These are phyloP conservation scores for Trichoderma sp. DNA, from an alignment of 2,329 filamentous ascomycete species.

Conservation along the genomic window DNA sequence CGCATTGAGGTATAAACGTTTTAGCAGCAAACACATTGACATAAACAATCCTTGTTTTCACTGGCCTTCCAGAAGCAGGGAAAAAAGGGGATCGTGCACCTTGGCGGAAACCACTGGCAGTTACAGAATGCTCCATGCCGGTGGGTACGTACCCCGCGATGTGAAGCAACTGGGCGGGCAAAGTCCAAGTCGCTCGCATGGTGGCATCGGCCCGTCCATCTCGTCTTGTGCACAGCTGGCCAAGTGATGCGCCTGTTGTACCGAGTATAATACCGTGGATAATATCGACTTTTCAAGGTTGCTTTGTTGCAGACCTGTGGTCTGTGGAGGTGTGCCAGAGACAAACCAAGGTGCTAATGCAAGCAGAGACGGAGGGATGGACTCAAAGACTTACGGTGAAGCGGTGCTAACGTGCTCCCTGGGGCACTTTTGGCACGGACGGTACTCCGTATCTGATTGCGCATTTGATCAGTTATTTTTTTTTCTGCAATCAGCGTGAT, in stretches of 20 bases:
- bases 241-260: conserved; percentile 10
- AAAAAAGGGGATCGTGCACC: background rate
- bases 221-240: background rate
- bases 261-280: conserved; percentile 12
- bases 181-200: background rate
- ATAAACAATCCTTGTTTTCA: background rate
- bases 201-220: conserved; percentile 15
- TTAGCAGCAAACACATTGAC: background rate
- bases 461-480: background rate
- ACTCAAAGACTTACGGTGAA: conserved; percentile 11
- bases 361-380: background rate
- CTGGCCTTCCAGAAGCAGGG: background rate
- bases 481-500: conserved; percentile 10
- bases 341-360: background rate
- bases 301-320: background rate
- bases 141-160: conserved; percentile 19
- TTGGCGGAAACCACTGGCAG: conserved; percentile 2
- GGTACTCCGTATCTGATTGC: background rate
- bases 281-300: background rate
- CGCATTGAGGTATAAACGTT: background rate
- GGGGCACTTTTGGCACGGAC: background rate
- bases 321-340: background rate
- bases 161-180: conserved; percentile 4
- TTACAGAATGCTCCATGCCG: conserved; percentile 14
- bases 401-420: background rate